Evolutionary conservation across 1,284 basidiomycete species (phyloP), one percentile per base, ranked within the genome.

Genomic region (Golubevia pallescens): DNA sequence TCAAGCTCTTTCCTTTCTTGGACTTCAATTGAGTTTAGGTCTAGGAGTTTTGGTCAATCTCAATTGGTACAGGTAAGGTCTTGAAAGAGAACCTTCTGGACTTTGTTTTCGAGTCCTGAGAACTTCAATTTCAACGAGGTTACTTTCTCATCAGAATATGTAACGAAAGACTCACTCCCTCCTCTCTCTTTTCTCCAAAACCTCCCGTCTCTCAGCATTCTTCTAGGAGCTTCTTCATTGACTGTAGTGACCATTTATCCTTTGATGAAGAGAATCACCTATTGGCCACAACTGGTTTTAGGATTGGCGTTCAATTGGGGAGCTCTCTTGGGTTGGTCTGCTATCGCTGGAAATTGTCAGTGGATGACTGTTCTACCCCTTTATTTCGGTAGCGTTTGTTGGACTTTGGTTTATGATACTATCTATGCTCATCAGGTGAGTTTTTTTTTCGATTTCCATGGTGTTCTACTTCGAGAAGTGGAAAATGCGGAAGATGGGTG

Each of bases 281-380:
- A 98, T 85, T 98, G 95, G 93, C 97, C 97, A 1, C 97, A 99
- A 84, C 90, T 93, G 54, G 92, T 95, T 23, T 90, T 97, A 95
- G 94, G 95, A 1, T 88, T 98, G 58, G 91, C 95, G 0, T 99
- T 97, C 86, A 98, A 97, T 86, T 99, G 96, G 97, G 97, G 97
- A 13, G 92, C 94, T 0, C 87, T 99, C 2, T 90, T 99, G 6
- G 97, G 97, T 32, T 99, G 95, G 92, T 95, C 95, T 0, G 96
- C 97, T 0, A 91, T 98, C 0, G 90, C 93, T 0, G 94, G 93
- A 0, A 78, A 88, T 0, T 91, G 95, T 84, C 85, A 5, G 90
- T 95, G 51, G 92, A 59, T 62, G 0, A 75, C 75, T 7, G 75
- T 92, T 54, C 87, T 93, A 10, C 95, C 97, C 1, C 88, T 99